These are phyloP conservation scores for Berkeleyomyces basicola DNA, from an alignment of 2,329 filamentous ascomycete species.

Conservation along the genomic window DNA sequence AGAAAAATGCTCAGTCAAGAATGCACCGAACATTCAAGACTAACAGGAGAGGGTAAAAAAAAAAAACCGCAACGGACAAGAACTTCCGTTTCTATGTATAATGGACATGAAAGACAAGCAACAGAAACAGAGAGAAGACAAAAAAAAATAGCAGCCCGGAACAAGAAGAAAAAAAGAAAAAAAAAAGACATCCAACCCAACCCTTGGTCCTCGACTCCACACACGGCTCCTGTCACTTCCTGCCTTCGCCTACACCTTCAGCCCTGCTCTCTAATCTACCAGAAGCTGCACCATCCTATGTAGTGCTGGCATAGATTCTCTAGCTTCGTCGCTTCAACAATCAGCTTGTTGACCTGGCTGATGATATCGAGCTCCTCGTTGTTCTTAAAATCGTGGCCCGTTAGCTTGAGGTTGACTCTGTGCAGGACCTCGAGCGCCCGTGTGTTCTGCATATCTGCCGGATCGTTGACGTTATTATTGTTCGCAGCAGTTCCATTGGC, in stretches of 20 bases:
- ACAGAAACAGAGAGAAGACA: not conserved
- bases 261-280: slow-evolving; percentile 33
- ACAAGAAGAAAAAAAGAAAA: not conserved
- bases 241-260: not conserved
- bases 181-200: not conserved
- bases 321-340: slow-evolving; percentile 87
- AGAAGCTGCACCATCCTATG: slow-evolving; percentile 98
- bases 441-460: slow-evolving; percentile 75
- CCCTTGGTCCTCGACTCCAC: not conserved
- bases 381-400: slow-evolving; percentile 78
- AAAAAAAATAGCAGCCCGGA: not conserved
- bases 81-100: slow-evolving; percentile 1
- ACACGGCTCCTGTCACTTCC: not conserved
- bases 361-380: slow-evolving; percentile 71
- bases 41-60: not conserved
- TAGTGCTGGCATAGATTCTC: slow-evolving; percentile 98
- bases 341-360: slow-evolving; percentile 82
- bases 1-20: not conserved
- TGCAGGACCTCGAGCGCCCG: slow-evolving; percentile 80
- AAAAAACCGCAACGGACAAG: not conserved
- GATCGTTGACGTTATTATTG: slow-evolving; percentile 23
- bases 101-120: not conserved
- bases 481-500: not conserved
- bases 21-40: not conserved
- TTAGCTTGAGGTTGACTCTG: slow-evolving; percentile 88